A percentile compares a stretch with the other conserved stretches of the same genome.
These are phyloP conservation scores for Buxus sempervirens DNA, from an alignment of 164 flowering plant genomes.

Conservation along the genomic window DNA sequence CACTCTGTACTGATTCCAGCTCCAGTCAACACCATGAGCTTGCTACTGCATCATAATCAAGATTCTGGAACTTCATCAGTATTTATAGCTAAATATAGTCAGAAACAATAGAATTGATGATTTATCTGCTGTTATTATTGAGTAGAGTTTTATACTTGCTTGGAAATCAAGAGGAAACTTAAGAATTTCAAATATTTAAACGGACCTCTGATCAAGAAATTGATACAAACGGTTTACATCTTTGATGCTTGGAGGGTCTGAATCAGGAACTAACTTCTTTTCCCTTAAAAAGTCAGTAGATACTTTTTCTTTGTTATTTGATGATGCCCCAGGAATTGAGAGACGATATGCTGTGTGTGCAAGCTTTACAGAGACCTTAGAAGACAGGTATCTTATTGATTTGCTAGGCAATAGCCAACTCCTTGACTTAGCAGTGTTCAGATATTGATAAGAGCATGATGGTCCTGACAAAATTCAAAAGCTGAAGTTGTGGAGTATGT, in stretches of 20 bases:
- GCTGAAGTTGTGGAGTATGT: neutral
- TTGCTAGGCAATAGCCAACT: constrained; percentile 12
- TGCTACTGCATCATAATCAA: constrained; percentile 45
- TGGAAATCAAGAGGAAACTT: neutral
- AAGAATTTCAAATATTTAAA: constrained; percentile 2
- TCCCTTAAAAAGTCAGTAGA: constrained; percentile 39
- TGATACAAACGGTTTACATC: constrained; percentile 60
- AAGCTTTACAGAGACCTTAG: constrained; percentile 31
- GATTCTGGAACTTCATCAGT: neutral
- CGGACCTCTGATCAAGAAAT: constrained; percentile 61
- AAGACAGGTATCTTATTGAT: constrained; percentile 15
- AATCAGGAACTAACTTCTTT: constrained; percentile 64
- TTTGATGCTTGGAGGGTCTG: constrained; percentile 66
- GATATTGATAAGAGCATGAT: neutral
- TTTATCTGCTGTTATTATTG: neutral
- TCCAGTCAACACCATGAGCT: constrained; percentile 83
- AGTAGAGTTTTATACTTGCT: neutral
- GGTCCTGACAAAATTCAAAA: neutral
- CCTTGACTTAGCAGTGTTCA: constrained; percentile 26
- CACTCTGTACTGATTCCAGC: constrained; percentile 96
- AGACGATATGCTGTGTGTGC: constrained; percentile 45
- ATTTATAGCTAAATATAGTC: neutral
- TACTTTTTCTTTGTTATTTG: constrained; percentile 28
- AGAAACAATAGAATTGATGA: neutral
- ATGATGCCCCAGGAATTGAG: constrained; percentile 38